Base-by-base conservation (phyloP, 2,329 filamentous ascomycete species). In the Fusarium sp. region DNA sequence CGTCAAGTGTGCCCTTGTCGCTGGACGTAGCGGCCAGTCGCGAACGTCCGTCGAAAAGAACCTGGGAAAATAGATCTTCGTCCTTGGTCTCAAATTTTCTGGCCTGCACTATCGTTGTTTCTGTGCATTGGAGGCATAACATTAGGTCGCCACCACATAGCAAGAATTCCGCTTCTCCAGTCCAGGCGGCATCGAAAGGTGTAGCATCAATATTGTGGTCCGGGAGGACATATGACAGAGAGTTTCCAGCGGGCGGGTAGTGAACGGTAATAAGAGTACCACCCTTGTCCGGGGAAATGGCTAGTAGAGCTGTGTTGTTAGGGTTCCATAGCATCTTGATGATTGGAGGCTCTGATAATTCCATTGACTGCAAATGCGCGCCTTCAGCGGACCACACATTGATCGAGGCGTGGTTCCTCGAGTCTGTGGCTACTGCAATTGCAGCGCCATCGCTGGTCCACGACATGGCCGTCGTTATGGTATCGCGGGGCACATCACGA, bases 281-380 rank as follows among this genome's bases (percentile, higher is more conserved):
- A 42, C 82, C 84, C 57, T 86, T 87, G 64, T 88, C 86, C 1
- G 89, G 88, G 4, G 88, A 88, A 49, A 92, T 86, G 69, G 86
- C 86, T 19, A 92, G 82, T 37, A 91, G 84, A n/a, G 85, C 84
- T 2, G 85, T 83, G 69, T 87, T 87, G 71, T 81, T 85, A 4
- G 86, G 87, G 76, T 89, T 91, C 89, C 90, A 92, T 52, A 86
- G 85, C 28, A 92, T 82, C 78, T 89, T 90, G 75, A 90, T 86
- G 53, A 92, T 84, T 19, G 90, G 89, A n/a, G 89, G 85, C 73
- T 91, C 89, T 42, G 88, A 83, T 32, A 88, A 85, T 72, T 90
- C 87, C 79, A 90, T 88, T 28, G 86, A 84, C 54, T 89, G 84
- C 30, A 89, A 74, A 58, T 84, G 83, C 32, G 82, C 83, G 23